Evolutionary conservation across 768 basidiomycete genomes (phyloP).

Genomic region (Rhodotorula toruloides): DNA sequence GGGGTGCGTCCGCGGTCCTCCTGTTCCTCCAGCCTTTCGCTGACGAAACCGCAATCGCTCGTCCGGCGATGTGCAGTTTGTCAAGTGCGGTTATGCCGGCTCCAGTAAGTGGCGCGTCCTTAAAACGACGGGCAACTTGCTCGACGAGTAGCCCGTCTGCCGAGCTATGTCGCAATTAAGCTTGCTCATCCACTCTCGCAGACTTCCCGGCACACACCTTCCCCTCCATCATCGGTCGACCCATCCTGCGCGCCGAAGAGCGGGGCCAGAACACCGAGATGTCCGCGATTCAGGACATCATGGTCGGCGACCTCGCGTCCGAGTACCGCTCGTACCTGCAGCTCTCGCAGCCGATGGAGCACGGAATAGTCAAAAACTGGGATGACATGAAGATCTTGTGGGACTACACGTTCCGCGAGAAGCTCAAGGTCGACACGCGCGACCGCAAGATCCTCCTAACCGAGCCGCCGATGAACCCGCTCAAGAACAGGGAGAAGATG

Average conservation of each 20-base stretch:
- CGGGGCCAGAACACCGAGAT: conserved; percentile 60
- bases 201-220: conserved; percentile 94
- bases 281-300: conserved; percentile 87
- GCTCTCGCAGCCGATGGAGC: conserved; percentile 97
- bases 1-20: conserved; percentile 56
- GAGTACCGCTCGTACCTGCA: conserved; percentile 91
- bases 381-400: conserved; percentile 97
- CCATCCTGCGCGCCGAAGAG: conserved; percentile 95
- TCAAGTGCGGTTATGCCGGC: conserved; percentile 84
- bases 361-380: conserved; percentile 98
- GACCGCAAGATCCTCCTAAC: conserved; percentile 89
- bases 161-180: too few relatives aligned
- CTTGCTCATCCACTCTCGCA: not conserved
- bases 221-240: conserved; percentile 91
- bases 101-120: conserved; percentile 51
- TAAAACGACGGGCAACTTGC: too few relatives aligned
- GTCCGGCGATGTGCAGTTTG: conserved; percentile 69
- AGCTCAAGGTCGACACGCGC: conserved; percentile 77
- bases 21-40: not conserved
- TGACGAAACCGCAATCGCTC: not conserved
- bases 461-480: conserved; percentile 99
- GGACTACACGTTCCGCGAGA: conserved; percentile 98
- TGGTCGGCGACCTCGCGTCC: conserved; percentile 96
- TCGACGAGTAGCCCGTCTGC: too few relatives aligned
- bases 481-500: conserved; percentile 85